Evolutionary conservation across 805 yeast species (phyloP), one percentile per base, ranked within the genome.

Genomic region (Myxozyma vanderwaltii): DNA sequence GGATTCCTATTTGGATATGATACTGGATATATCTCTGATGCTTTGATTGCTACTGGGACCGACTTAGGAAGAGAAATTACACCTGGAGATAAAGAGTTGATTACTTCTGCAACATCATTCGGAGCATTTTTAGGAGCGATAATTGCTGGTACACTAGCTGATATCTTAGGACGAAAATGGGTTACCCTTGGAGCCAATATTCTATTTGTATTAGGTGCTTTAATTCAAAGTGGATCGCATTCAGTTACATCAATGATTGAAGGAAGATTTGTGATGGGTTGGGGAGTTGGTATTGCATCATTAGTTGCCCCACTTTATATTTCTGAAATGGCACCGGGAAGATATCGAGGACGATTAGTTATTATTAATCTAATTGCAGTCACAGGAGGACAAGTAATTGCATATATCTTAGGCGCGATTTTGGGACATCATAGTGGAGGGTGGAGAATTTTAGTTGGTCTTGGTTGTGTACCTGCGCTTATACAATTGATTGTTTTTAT

Each of bases 1-100:
- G 98, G 98, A 1, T 90, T 91, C 74, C 83, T 92, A 91, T 92
- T 92, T 74, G 99, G 99, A 67, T 92, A 92, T 71, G 99, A 92
- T 73, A 92, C 98, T 0, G 98, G 98, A 67, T 92, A 92, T 74
- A 91, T 92, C 41, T 92, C 98, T 3, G 86, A 95, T 19, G 97
- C 97, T 0, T 78, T 92, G 68, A 96, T 91, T 17, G 84, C 91
- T 33, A 84, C 92, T 50, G 91, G 91, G 8, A 82, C 84, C 4
- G 96, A 89, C 71, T 80, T 92, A 63, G 75, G 79, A 43, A 79
- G 80, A 56, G 68, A 72, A 0, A 78, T 91, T 55, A 78, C 91
- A 0, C 81, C 83, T 57, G 95, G 96, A 47, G 86, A 91, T 66
- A 88, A 90, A 74, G 96, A 91, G 76, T 77, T 89, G 64, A 90